A percentile compares a stretch with the other conserved stretches of the same genome.
Conservation (phyloP, 179 eudicot species). For the Drosera spatulata region DNA sequence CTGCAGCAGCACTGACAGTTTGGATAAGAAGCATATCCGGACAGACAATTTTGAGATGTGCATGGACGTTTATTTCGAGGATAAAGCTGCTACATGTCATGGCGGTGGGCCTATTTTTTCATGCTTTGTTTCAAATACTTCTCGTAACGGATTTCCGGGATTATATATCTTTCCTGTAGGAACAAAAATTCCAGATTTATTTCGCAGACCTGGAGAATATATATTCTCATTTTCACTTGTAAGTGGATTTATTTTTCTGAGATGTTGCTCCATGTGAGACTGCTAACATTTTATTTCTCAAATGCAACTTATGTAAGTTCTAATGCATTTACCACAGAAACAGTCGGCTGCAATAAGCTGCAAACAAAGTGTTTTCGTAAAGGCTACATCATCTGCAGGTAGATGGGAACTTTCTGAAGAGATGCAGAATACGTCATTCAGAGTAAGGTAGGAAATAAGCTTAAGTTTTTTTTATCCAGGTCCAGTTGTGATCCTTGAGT, state of each 20-base stretch:
- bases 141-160: constrained; percentile 40
- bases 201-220: constrained; percentile 50
- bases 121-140: constrained; percentile 12
- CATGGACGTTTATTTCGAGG: constrained; percentile 27
- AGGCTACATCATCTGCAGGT: constrained; percentile 27
- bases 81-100: constrained; percentile 5
- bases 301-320: background rate
- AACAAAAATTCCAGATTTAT: constrained; percentile 18
- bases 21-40: constrained; percentile 50
- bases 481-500: too few species aligned
- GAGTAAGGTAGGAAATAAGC: constrained; percentile 23
- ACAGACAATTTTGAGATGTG: constrained; percentile 37
- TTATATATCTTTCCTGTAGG: constrained; percentile 40
- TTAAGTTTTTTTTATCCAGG: too few species aligned
- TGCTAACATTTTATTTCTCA: background rate
- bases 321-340: constrained; percentile 11
- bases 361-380: constrained; percentile 33
- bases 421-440: constrained; percentile 7
- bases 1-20: constrained; percentile 9
- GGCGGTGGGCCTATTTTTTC: constrained; percentile 21
- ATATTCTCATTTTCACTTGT: constrained; percentile 45
- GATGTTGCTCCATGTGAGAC: background rate
- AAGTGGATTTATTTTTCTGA: constrained; percentile 15
- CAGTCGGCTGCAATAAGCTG: constrained; percentile 8
- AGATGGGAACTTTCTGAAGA: constrained; percentile 28